phyloP scores from a whole-genome alignment of 1,284 basidiomycete species.

The Marasmius tenuissimus region DNA sequence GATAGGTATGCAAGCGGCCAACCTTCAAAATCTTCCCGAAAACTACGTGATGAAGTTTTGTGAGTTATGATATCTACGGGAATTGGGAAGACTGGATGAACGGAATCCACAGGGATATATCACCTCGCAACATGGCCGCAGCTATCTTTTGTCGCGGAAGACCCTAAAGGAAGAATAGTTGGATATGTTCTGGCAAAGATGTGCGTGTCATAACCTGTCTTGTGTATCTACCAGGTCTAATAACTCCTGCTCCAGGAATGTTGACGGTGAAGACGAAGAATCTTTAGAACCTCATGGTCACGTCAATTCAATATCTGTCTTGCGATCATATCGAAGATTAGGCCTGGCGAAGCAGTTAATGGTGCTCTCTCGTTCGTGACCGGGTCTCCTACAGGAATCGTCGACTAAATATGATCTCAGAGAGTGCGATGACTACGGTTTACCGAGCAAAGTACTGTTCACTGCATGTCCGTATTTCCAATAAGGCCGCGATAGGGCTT shows the following conservation, averaged over 20 bases:
- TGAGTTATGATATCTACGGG: constrained; percentile 36
- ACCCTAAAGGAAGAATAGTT: constrained; percentile 85
- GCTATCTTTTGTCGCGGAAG: constrained; percentile 92
- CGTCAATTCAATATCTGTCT: constrained; percentile 89
- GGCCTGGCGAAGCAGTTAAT: constrained; percentile 89
- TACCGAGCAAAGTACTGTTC: constrained; percentile 80
- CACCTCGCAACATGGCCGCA: constrained; percentile 92
- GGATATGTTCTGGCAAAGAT: constrained; percentile 96
- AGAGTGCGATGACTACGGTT: constrained; percentile 84
- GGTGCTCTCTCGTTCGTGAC: constrained; percentile 75
- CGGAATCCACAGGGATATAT: constrained; percentile 70
- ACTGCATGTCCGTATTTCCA: constrained; percentile 86
- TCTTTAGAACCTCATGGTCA: constrained; percentile 70
- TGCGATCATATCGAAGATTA: constrained; percentile 81
- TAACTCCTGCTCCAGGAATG: not conserved
- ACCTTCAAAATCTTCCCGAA: constrained; percentile 85
- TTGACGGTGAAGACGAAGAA: constrained; percentile 55
- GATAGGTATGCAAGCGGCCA: constrained; percentile 78
- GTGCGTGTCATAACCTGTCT: constrained; percentile 42
- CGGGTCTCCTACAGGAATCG: constrained; percentile 3
- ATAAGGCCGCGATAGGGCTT: constrained; percentile 79
- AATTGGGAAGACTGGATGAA: not conserved
- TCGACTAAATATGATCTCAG: constrained; percentile 36
- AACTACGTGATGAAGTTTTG: constrained; percentile 89
- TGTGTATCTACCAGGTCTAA: constrained; percentile 5